Conservation (phyloP, 352 stramenopile species). For the Phytophthora lateralis region DNA sequence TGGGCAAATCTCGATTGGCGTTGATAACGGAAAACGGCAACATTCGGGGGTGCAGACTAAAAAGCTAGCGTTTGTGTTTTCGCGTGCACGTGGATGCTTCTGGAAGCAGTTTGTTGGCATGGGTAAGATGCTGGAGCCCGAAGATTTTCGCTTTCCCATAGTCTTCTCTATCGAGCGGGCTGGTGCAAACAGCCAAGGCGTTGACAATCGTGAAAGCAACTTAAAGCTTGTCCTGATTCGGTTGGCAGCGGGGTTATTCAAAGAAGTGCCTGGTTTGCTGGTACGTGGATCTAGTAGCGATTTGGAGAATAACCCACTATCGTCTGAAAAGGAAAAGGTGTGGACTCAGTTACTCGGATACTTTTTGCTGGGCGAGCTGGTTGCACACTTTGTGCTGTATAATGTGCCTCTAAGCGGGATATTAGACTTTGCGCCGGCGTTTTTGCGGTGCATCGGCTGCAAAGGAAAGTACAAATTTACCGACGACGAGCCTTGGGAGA, state of each 20-base stretch:
- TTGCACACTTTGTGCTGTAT: slow-evolving; percentile 65
- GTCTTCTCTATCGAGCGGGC: slow-evolving; percentile 39
- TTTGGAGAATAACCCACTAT: not conserved
- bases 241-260: slow-evolving; percentile 35
- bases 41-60: slow-evolving; percentile 11
- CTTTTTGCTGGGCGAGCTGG: slow-evolving; percentile 66
- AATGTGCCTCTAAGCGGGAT: slow-evolving; percentile 51
- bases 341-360: slow-evolving; percentile 43
- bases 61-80: slow-evolving; percentile 51
- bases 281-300: slow-evolving; percentile 6
- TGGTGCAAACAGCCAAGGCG: slow-evolving; percentile 9
- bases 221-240: slow-evolving; percentile 51
- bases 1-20: slow-evolving; percentile 4
- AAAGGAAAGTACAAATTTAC: slow-evolving; percentile 29
- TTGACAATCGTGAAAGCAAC: slow-evolving; percentile 23
- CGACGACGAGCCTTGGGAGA: slow-evolving; percentile 31
- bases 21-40: slow-evolving; percentile 10
- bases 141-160: slow-evolving; percentile 54
- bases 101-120: slow-evolving; percentile 63
- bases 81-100: slow-evolving; percentile 31
- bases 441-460: slow-evolving; percentile 48
- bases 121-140: slow-evolving; percentile 38
- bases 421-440: slow-evolving; percentile 59
- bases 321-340: slow-evolving; percentile 26
- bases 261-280: slow-evolving; percentile 45